These are phyloP conservation scores for Croton laevigatus DNA, from an alignment of 441 rosid genomes.

Conservation along the genomic window DNA sequence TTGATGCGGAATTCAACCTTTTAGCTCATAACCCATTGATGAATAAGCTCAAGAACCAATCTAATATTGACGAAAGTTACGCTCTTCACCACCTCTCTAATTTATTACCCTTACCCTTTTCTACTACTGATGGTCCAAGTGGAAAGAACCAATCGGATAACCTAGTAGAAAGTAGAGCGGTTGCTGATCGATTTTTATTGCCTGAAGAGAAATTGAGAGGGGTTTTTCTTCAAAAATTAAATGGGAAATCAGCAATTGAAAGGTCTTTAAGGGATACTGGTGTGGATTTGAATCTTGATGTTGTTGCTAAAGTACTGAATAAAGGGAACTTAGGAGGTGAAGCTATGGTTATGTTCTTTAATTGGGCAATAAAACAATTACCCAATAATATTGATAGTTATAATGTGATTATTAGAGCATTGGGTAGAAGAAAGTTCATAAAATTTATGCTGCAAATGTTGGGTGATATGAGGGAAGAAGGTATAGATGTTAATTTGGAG, in stretches of 20 bases:
- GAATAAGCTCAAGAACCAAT: constrained; percentile 12
- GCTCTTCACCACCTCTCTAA: constrained; percentile 61
- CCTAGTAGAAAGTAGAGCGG: constrained; percentile 20
- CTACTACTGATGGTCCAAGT: constrained; percentile 18
- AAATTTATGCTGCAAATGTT: constrained; percentile 46
- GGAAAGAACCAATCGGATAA: constrained; percentile 18
- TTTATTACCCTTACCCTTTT: constrained; percentile 45
- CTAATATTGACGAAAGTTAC: constrained; percentile 37
- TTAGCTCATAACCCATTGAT: constrained; percentile 12
- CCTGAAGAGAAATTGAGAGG: constrained; percentile 83
- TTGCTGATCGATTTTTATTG: constrained; percentile 48
- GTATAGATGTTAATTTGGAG: constrained; percentile 38
- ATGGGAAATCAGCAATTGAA: constrained; percentile 50
- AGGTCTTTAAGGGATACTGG: constrained; percentile 44
- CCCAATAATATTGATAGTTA: constrained; percentile 45
- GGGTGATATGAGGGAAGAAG: constrained; percentile 37
- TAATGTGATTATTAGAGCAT: constrained; percentile 53
- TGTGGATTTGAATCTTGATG: constrained; percentile 47
- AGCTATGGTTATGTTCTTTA: constrained; percentile 61
- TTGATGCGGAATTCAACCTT: constrained; percentile 10
- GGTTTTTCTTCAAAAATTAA: constrained; percentile 75
- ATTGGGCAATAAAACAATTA: constrained; percentile 73
- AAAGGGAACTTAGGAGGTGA: constrained; percentile 69
- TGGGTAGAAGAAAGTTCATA: constrained; percentile 73
- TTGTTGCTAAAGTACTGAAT: constrained; percentile 60